These are phyloP conservation scores for Musa beccarii DNA, from an alignment of 176 grass and related monocot genomes.

Conservation along the genomic window DNA sequence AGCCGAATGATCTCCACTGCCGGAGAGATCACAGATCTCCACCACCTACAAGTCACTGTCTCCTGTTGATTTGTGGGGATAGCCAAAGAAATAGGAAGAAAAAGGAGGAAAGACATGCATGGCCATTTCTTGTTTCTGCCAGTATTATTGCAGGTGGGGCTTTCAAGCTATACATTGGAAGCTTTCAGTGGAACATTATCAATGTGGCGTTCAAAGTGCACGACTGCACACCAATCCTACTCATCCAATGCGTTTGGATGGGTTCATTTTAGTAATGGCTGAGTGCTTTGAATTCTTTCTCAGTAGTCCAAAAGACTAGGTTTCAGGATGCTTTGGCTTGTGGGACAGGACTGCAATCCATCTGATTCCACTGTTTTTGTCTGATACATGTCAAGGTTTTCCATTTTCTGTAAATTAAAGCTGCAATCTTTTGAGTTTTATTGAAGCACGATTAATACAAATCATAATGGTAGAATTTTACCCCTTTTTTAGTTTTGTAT, in stretches of 20 bases:
- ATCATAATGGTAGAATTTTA: too few relatives aligned
- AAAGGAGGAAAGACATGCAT: neutral
- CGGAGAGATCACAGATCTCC: too few relatives aligned
- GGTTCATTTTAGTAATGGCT: neutral
- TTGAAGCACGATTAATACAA: too few relatives aligned
- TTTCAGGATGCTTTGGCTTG: neutral
- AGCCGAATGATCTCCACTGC: too few relatives aligned
- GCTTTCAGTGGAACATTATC: neutral
- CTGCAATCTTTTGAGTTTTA: too few relatives aligned
- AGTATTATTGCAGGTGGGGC: too few relatives aligned
- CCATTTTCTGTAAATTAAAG: neutral
- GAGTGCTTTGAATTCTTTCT: slow-evolving; percentile 9
- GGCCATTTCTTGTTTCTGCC: neutral
- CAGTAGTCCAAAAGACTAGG: neutral
- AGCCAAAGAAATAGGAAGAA: neutral
- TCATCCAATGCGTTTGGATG: neutral
- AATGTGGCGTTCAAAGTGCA: neutral
- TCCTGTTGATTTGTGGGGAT: neutral
- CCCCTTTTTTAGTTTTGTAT: too few relatives aligned
- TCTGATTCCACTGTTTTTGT: neutral
- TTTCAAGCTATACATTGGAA: neutral
- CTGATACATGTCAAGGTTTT: neutral
- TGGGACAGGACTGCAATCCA: neutral
- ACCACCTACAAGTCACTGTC: neutral
- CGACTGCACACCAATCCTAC: neutral